Percentiles rank a stretch among this genome's conserved stretches.
phyloP scores from a whole-genome alignment of 2,329 filamentous ascomycete genomes.

The Cytospora paraplurivora region DNA sequence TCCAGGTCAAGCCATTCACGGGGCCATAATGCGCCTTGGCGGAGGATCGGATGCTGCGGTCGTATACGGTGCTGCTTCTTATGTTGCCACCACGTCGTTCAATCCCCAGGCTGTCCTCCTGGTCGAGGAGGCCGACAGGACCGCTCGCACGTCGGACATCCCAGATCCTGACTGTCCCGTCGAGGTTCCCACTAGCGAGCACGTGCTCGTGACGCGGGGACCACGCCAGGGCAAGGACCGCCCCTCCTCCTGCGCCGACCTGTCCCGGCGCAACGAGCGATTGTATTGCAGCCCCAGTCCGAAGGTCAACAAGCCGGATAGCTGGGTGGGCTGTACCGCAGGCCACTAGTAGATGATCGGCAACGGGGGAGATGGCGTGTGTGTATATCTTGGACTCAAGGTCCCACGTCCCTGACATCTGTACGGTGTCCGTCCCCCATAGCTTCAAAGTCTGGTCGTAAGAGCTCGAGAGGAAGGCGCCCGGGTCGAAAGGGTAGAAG shows the following conservation, averaged over 20 bases:
- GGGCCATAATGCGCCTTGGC: slow-evolving; percentile 75
- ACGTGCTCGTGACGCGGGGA: slow-evolving; percentile 78
- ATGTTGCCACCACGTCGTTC: slow-evolving; percentile 42
- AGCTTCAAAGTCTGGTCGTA: slow-evolving; percentile 78
- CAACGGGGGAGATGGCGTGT: slow-evolving; percentile 74
- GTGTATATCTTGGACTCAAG: slow-evolving; percentile 71
- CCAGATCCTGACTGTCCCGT: slow-evolving; percentile 84
- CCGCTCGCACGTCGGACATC: slow-evolving; percentile 80
- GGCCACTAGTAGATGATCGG: slow-evolving; percentile 76
- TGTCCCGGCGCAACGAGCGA: slow-evolving; percentile 65
- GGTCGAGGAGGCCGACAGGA: slow-evolving; percentile 75
- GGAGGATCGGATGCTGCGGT: slow-evolving; percentile 46
- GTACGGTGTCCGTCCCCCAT: slow-evolving; percentile 67
- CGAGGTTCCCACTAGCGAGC: slow-evolving; percentile 80
- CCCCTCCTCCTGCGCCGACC: slow-evolving; percentile 48
- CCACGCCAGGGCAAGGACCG: slow-evolving; percentile 74
- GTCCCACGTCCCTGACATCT: slow-evolving; percentile 66
- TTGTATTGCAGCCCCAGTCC: slow-evolving; percentile 76
- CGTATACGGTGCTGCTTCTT: slow-evolving; percentile 37
- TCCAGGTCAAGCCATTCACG: slow-evolving; percentile 86
- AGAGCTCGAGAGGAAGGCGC: slow-evolving; percentile 74
- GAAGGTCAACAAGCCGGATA: slow-evolving; percentile 82
- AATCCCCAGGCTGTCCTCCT: slow-evolving; percentile 78
- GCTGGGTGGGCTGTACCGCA: slow-evolving; percentile 85
- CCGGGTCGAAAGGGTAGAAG: slow-evolving; percentile 78